phyloP scores from a whole-genome alignment of 768 basidiomycete species.

The Termitomyces sp. region DNA sequence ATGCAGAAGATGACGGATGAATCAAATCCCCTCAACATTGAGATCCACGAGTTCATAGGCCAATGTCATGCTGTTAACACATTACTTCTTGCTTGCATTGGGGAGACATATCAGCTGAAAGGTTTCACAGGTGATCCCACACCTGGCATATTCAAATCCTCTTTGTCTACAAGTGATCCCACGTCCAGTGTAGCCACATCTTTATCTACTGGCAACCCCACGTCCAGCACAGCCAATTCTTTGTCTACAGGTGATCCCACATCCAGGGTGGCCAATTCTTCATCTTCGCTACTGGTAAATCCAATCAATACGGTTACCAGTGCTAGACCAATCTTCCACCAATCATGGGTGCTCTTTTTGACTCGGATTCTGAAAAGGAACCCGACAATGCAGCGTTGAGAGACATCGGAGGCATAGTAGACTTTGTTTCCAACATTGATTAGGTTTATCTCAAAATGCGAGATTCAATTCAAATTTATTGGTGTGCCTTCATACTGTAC shows the following conservation, averaged over 20 bases:
- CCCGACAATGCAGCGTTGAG: neutral
- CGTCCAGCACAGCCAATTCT: neutral
- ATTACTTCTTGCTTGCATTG: neutral
- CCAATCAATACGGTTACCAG: neutral
- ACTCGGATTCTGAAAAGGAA: neutral
- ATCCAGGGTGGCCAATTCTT: neutral
- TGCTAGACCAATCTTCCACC: neutral
- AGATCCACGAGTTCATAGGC: neutral
- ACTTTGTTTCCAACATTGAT: neutral
- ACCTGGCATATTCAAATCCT: too few species aligned
- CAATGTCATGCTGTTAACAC: neutral
- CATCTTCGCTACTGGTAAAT: neutral
- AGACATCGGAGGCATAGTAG: neutral
- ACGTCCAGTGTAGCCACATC: too few species aligned
- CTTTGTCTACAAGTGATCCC: too few species aligned
- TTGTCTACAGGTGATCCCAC: neutral
- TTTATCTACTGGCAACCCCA: too few species aligned
- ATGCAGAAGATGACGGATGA: neutral
- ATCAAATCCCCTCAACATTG: neutral
- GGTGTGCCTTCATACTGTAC: too few species aligned
- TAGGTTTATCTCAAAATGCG: too few species aligned
- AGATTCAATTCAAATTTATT: neutral
- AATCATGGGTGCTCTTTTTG: neutral
- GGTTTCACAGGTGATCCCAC: slow-evolving; percentile 2
- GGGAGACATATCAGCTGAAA: neutral